Evolutionary conservation across 495 filamentous ascomycete species (phyloP), one percentile per base, ranked within the genome.

Genomic region (Pyrenula aspistea): DNA sequence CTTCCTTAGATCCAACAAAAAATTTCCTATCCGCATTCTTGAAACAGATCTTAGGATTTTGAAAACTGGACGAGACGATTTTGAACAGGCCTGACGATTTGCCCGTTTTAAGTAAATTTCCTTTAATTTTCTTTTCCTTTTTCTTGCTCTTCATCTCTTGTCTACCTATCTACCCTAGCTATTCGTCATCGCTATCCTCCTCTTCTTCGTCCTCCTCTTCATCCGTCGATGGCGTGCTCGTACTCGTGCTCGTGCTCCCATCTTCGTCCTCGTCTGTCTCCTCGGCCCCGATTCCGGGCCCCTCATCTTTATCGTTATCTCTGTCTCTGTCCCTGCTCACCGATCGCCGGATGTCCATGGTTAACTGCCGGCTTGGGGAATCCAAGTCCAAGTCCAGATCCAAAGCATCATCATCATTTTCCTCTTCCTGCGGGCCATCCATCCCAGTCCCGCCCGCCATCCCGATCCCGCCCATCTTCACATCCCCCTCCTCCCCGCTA

Each of bases 351-450:
- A 42, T 42, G 15, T 42, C 31, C 31, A 42, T 42, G 8, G 4
- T 42, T 15, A 67, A 48, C 51, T 66, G 49, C 64, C 25, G 22
- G 64, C 64, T 51, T 63, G 19, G 61, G 60, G 10, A 58, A 31
- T 25, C 51, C 63, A 24, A 47, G 48, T 25, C 55, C 60, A 10
- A 22, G 58, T 22, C 23, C 63, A 57, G 55, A 57, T 65, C 19
- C 57, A 61, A 48, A 56, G 53, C 49, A 53, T 59, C 25, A 54
- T 54, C 11, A 60, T 66, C 47, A n/a, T n/a, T n/a, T n/a, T n/a
- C n/a, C n/a, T n/a, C n/a, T n/a, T n/a, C n/a, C n/a, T n/a, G n/a
- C n/a, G n/a, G n/a, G 31, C 15, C 31, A 4, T 42, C 31, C 31
- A 42, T 4, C 31, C 31, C 31, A 42, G 31, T 42, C 31, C n/a